Base-by-base conservation (phyloP, 2,329 filamentous ascomycete species). In the Zymoseptoria crescenta region DNA sequence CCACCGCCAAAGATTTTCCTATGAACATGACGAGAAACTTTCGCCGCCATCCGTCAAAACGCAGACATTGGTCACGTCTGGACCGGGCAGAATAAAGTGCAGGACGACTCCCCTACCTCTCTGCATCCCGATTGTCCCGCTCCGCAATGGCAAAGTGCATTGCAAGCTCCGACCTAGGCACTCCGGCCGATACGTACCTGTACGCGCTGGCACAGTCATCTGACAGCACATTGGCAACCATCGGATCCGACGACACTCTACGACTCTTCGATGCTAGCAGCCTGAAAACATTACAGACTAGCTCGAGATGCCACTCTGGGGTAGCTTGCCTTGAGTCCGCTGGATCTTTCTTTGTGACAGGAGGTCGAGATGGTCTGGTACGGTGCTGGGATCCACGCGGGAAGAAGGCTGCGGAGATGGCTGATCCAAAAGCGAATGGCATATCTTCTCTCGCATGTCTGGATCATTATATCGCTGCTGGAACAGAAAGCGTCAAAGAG, bases 221-320 rank as follows among this genome's bases (percentile, higher is more conserved):
- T 30, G 63, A 63, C 48, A 62, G 58, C 41, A 66, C 70, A 4
- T 77, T 88, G 49, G 84, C 83, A 1, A 80, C 83, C 16, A 87
- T 88, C 58, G 82, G 85, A 2, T 89, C 88, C 0, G 86, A 91
- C 74, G 84, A 89, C 73, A 80, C 78, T n/a, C 77, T 92, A 20
- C 81, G 83, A 28, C 74, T 89, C 19, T 81, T 91, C 64, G 81
- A 88, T 69, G 81, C 86, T 0, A 64, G 75, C 1, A 80, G 78
- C 24, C 76, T 91, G 24, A 77, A 77, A 56, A 70, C 77, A 2
- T 78, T 82, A 0, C 79, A 77, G 55, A 74, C 75, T 8, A 74
- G 83, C 53, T 70, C 72, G 41, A 82, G 81, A 8, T 76, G 79
- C 30, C 84, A 88, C 63, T 78, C 80, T 4, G 87, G 87, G 61